Evolutionary conservation across 305 asterid species (phyloP), one percentile per base, ranked within the genome.

Genomic region (Solanum aculeatissimum): DNA sequence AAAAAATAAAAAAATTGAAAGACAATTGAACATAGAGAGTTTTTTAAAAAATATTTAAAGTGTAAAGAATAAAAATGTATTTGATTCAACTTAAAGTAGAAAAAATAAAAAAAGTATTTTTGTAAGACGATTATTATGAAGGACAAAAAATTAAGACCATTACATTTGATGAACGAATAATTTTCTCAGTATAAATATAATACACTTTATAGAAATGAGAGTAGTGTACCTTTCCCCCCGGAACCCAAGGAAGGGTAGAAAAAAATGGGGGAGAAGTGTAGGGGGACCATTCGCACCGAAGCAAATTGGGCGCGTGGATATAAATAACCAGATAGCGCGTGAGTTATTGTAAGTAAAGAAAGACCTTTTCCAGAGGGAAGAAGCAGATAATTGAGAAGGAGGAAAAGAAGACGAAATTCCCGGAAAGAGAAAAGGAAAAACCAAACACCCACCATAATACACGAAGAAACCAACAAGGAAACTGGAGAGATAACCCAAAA

Each of bases 401-500:
- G 74, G 42, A 65, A 86, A 54, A 55, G 32, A 29, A 53, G 35
- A 83, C 84, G 88, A 83, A 86, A 86, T 83, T 78, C 85, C 88
- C 83, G 82, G 63, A 54, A 45, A 72, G 62, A 62, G 81, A 81
- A 55, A 8, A 66, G 32, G 23, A 14, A 53, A 54, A 75, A 58
- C 47, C 66, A 78, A 83, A 83, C 80, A 12, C 80, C 54, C 80
- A 71, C 55, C 84, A 75, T 19, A 54, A 86, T 29, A 66, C 32
- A 29, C 82, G 49, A 83, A 84, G 29, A 84, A 32, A 53, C 80
- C 58, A 43, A 62, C 3, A 75, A 66, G 54, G 35, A 72, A 53
- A 53, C n/a, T 69, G 62, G 14, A 63, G 51, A 21, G 12, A 14
- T 13, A 75, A 62, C 32, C 51, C 42, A 86, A 51, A 45, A 83